Evolutionary conservation across 306 rosid species (phyloP).

Genomic region (Pyrus communis): DNA sequence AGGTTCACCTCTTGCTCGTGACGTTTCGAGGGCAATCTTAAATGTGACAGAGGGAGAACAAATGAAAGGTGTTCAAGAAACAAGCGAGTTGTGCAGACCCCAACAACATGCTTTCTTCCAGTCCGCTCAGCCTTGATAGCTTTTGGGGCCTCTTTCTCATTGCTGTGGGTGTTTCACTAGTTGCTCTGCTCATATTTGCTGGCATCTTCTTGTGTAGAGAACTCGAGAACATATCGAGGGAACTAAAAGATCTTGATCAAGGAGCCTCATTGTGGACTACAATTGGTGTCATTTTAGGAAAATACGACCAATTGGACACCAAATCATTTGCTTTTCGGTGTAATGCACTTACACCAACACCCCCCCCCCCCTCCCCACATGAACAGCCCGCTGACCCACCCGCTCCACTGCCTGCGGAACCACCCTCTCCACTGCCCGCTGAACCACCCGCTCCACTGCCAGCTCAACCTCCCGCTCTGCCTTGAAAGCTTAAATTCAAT

Average conservation of each 20-base stretch:
- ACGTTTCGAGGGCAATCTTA: conserved; percentile 14
- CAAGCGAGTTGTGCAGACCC: not conserved
- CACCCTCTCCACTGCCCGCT: too few relatives aligned
- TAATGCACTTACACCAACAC: too few relatives aligned
- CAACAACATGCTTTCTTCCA: not conserved
- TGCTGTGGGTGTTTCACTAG: not conserved
- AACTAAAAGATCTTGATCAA: too few relatives aligned
- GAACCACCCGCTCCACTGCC: too few relatives aligned
- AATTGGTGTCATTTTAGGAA: not conserved
- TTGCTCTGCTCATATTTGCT: not conserved
- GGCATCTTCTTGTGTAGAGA: not conserved
- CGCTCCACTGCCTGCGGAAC: too few relatives aligned
- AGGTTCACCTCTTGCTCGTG: conserved; percentile 13
- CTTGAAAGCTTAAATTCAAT: too few relatives aligned
- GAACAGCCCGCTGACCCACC: too few relatives aligned
- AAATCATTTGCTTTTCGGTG: too few relatives aligned
- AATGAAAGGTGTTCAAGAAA: conserved; percentile 4
- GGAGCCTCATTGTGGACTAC: conserved; percentile 21
- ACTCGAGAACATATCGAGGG: too few relatives aligned
- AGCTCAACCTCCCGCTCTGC: too few relatives aligned
- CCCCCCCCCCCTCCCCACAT: too few relatives aligned
- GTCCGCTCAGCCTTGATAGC: conserved; percentile 13
- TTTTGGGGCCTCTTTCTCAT: conserved; percentile 27
- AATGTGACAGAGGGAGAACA: conserved; percentile 4
- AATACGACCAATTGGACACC: too few relatives aligned